Percentiles rank a stretch among this genome's conserved stretches.
These are phyloP conservation scores for Cyberlindnera bimundalis DNA, from an alignment of 805 yeast genomes.

Conservation along the genomic window DNA sequence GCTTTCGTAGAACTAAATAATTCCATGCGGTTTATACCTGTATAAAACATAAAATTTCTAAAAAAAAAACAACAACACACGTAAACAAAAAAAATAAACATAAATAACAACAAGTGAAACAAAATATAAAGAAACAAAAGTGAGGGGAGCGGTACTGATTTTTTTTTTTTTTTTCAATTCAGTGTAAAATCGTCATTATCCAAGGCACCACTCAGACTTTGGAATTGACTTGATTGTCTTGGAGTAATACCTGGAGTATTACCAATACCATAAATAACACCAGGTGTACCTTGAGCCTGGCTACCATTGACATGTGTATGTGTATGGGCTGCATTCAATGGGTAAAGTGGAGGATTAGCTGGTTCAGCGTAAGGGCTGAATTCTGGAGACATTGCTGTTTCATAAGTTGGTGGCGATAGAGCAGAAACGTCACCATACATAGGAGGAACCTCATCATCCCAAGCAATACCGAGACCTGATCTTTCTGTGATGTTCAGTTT, in stretches of 20 bases:
- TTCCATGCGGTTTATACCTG: too few species aligned
- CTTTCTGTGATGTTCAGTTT: conserved; percentile 79
- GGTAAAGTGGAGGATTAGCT: conserved; percentile 28
- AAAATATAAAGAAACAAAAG: too few species aligned
- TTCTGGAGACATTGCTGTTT: conserved; percentile 26
- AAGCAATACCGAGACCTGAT: conserved; percentile 92
- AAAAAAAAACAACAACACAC: neutral
- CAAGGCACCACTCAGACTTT: conserved; percentile 25
- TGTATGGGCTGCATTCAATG: conserved; percentile 27
- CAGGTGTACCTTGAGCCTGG: conserved; percentile 29
- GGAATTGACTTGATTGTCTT: conserved; percentile 26
- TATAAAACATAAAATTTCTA: neutral
- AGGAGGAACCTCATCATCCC: conserved; percentile 99
- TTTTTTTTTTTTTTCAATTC: conserved; percentile 2
- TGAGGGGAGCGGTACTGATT: too few species aligned
- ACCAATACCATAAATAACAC: conserved; percentile 43
- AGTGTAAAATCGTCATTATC: conserved; percentile 23
- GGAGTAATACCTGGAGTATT: conserved; percentile 36
- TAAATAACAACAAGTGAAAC: neutral
- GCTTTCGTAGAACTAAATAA: too few species aligned
- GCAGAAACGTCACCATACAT: conserved; percentile 82
- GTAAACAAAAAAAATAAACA: neutral
- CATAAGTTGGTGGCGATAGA: conserved; percentile 83
- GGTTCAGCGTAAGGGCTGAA: conserved; percentile 11
- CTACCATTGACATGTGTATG: conserved; percentile 25